Percentiles rank a stretch among this genome's conserved stretches.
Conservation (phyloP, 2,329 filamentous ascomycete species). For the Hymenoscyphus fraxineus region DNA sequence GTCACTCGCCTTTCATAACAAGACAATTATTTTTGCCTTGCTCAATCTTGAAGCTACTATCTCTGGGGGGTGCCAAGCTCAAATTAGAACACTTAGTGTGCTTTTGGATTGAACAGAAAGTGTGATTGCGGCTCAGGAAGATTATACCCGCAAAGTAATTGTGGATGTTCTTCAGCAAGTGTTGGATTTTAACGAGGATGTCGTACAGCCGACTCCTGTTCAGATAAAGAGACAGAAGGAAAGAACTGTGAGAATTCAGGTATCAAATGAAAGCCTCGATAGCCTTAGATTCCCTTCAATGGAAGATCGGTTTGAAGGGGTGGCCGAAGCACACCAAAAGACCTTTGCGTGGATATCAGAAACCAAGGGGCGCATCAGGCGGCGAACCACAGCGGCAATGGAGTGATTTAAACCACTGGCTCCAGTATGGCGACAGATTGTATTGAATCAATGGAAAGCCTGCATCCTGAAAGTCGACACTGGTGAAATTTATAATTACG, state of each 20-base stretch:
- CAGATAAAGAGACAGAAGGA: not conserved
- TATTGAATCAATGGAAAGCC: slow-evolving; percentile 26
- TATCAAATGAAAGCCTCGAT: not conserved
- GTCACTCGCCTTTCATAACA: not conserved
- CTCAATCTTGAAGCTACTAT: not conserved
- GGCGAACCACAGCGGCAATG: not conserved
- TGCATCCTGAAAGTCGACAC: slow-evolving; percentile 19
- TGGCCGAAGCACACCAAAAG: slow-evolving; percentile 8
- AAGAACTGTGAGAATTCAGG: not conserved
- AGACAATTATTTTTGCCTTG: not conserved
- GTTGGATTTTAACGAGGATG: not conserved
- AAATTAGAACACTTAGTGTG: not conserved
- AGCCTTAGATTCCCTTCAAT: slow-evolving; percentile 4
- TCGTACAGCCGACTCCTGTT: not conserved
- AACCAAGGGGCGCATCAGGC: not conserved
- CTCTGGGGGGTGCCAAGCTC: not conserved
- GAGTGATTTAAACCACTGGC: slow-evolving; percentile 17
- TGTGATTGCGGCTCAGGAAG: not conserved
- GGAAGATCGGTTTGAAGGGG: slow-evolving; percentile 6
- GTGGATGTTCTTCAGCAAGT: not conserved
- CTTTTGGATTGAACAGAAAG: not conserved
- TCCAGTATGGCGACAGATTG: slow-evolving; percentile 8
- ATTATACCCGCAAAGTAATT: not conserved
- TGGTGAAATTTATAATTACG: slow-evolving; percentile 21
- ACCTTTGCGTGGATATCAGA: slow-evolving; percentile 9